phyloP scores from a whole-genome alignment of 345 rosid genomes.

The Dipteronia sinensis region DNA sequence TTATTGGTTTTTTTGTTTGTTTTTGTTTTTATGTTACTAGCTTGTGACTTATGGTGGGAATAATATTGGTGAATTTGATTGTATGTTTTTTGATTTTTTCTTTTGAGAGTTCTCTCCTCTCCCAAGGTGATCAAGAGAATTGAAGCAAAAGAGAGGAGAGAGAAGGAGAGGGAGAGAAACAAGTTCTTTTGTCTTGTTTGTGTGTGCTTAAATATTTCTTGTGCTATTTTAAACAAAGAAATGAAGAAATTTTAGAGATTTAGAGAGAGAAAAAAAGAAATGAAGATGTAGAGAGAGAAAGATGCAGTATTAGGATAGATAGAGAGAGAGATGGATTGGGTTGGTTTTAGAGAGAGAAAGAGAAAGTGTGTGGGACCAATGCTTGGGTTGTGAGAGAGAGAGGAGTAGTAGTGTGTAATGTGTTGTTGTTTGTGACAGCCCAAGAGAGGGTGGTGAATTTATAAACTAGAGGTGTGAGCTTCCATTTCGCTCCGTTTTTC shows the following conservation, averaged over 20 bases:
- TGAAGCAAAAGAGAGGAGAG: slow-evolving; percentile 11
- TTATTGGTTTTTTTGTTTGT: neutral
- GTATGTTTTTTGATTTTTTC: neutral
- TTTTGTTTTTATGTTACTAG: neutral
- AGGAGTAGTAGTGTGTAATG: neutral
- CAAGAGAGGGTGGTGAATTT: slow-evolving; percentile 4
- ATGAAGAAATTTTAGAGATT: slow-evolving; percentile 1
- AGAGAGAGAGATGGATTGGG: neutral
- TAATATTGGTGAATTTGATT: neutral
- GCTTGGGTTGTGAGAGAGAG: neutral
- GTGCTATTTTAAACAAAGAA: neutral
- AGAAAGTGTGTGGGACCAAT: slow-evolving; percentile 11
- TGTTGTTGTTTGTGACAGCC: neutral
- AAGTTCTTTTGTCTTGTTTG: neutral
- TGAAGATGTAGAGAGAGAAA: slow-evolving; percentile 6
- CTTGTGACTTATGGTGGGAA: neutral
- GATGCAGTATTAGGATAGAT: no score
- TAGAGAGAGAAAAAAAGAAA: slow-evolving; percentile 23
- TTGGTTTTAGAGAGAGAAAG: neutral
- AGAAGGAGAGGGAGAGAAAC: neutral
- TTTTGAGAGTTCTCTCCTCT: slow-evolving; percentile 35
- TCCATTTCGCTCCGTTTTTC: slow-evolving; percentile 43
- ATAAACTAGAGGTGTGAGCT: slow-evolving; percentile 38
- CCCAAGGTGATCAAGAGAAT: slow-evolving; percentile 15
- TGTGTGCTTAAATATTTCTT: neutral